Conservation (phyloP, 2,329 filamentous ascomycete species). For the Trichophyton mentagrophytes region DNA sequence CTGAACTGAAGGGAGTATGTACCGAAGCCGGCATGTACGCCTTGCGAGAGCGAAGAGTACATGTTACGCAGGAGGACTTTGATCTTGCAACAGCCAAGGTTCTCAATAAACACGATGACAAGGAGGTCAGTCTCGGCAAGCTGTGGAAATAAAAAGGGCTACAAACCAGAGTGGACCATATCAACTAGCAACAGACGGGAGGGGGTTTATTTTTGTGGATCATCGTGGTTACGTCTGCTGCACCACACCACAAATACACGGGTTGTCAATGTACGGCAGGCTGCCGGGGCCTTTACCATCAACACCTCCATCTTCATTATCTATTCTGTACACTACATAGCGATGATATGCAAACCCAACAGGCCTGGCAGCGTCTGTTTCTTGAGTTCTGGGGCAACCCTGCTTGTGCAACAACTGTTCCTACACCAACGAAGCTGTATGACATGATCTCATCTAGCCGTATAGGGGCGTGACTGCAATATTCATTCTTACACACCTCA, state of each 20-base stretch:
- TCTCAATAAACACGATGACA: slow-evolving; percentile 98
- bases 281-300: neutral
- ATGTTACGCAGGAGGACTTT: slow-evolving; percentile 98
- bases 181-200: neutral
- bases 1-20: slow-evolving; percentile 96
- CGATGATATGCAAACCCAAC: neutral
- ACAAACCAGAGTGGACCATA: neutral
- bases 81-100: slow-evolving; percentile 98
- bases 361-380: neutral
- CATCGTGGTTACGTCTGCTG: neutral
- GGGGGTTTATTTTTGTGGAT: neutral
- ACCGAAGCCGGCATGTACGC: slow-evolving; percentile 99
- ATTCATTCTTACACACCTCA: neutral
- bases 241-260: neutral
- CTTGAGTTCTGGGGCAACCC: neutral
- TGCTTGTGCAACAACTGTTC: neutral
- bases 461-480: neutral
- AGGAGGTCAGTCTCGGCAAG: slow-evolving; percentile 83
- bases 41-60: slow-evolving; percentile 82
- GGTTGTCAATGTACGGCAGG: neutral
- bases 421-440: neutral
- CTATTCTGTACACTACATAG: slow-evolving; percentile 2
- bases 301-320: neutral
- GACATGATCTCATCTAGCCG: neutral
- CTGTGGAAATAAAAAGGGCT: slow-evolving; percentile 53